These are phyloP conservation scores for Aspergillus ellipticus DNA, from an alignment of 495 filamentous ascomycete species.

Conservation along the genomic window DNA sequence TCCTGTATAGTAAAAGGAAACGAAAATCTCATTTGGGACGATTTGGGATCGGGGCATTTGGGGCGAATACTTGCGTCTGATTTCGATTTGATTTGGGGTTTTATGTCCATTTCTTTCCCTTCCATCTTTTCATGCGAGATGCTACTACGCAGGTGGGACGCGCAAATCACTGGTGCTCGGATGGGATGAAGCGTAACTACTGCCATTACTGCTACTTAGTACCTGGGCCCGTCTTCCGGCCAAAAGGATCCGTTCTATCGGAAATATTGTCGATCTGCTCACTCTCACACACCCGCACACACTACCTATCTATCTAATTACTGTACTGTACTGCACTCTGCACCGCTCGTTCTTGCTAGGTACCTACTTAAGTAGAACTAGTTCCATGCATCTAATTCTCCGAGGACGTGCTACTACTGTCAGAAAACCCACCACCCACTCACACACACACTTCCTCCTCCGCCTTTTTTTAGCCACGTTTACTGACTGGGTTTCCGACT, in stretches of 20 bases:
- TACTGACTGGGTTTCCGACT: too few relatives aligned
- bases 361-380: too few relatives aligned
- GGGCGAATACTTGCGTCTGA: constrained; percentile 45
- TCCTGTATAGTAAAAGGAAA: constrained; percentile 49
- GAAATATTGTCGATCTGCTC: constrained; percentile 1
- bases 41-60: constrained; percentile 43
- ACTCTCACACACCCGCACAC: too few relatives aligned
- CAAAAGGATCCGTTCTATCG: neutral
- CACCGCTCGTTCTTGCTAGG: neutral
- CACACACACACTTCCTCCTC: neutral
- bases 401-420: neutral
- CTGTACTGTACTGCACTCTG: too few relatives aligned
- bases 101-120: constrained; percentile 18
- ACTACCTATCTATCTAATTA: neutral
- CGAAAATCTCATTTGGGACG: constrained; percentile 40
- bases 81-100: constrained; percentile 21
- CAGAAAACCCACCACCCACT: neutral
- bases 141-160: neutral
- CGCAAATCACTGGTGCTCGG: neutral
- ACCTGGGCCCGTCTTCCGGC: neutral
- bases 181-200: constrained; percentile 5
- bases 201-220: neutral
- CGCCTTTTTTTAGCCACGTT: too few relatives aligned
- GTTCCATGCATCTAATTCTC: neutral
- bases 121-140: constrained; percentile 15